Percentiles rank a stretch among this genome's conserved stretches.
Evolutionary conservation across 2,329 filamentous ascomycete genomes (phyloP).

Genomic region (Fusarium newnesense): DNA sequence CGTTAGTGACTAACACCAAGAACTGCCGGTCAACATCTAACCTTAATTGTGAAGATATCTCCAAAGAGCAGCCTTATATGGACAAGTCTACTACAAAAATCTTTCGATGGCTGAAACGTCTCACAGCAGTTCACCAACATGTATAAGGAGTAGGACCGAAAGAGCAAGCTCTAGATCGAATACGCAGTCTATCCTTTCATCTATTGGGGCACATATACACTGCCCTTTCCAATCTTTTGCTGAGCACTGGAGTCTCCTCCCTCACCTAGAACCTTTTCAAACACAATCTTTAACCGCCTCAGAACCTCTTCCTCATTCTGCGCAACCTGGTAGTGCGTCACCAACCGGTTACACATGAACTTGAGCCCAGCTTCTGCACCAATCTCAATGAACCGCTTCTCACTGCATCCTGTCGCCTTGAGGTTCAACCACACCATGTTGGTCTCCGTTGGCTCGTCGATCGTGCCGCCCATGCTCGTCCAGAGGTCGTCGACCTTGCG

Average conservation of each 20-base stretch:
- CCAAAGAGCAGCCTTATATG: not conserved
- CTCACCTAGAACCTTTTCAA: conserved; percentile 51
- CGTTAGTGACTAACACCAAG: not conserved
- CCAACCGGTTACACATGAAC: conserved; percentile 54
- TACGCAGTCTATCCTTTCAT: not conserved
- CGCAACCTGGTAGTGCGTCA: conserved; percentile 70
- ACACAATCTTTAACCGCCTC: conserved; percentile 64
- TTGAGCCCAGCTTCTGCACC: conserved; percentile 56
- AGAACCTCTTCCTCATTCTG: conserved; percentile 69
- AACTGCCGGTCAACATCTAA: not conserved
- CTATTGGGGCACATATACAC: conserved; percentile 41
- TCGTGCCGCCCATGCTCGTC: conserved; percentile 74
- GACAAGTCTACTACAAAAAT: not conserved
- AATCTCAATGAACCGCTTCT: conserved; percentile 52
- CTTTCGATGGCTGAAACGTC: not conserved
- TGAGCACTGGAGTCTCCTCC: conserved; percentile 8
- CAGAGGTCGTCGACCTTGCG: conserved; percentile 75
- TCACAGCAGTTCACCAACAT: not conserved
- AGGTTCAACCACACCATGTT: conserved; percentile 93
- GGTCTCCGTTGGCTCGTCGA: conserved; percentile 79
- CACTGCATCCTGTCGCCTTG: conserved; percentile 62
- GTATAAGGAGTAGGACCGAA: not conserved
- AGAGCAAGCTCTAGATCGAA: not conserved
- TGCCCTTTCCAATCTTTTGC: conserved; percentile 40
- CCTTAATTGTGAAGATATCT: not conserved